These are phyloP conservation scores for Dothistroma septosporum DNA, from an alignment of 2,329 filamentous ascomycete genomes.

Conservation along the genomic window DNA sequence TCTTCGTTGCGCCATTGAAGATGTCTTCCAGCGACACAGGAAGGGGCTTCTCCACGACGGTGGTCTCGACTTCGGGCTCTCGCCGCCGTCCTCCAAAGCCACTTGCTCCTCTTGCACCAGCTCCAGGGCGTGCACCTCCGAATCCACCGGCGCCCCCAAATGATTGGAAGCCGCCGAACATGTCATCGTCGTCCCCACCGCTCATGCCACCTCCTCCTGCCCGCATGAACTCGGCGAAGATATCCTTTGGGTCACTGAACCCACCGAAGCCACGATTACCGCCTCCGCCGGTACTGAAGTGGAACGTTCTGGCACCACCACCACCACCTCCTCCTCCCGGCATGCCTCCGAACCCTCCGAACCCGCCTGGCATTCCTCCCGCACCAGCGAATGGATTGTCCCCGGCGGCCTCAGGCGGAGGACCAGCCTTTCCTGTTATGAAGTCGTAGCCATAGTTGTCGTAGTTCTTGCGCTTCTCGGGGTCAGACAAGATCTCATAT, in stretches of 20 bases:
- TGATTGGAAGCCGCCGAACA: slow-evolving; percentile 49
- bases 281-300: slow-evolving; percentile 58
- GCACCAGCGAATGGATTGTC: slow-evolving; percentile 38
- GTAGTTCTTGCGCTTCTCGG: slow-evolving; percentile 93
- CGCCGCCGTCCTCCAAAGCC: slow-evolving; percentile 35
- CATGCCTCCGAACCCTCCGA: slow-evolving; percentile 45
- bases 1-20: slow-evolving; percentile 83
- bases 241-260: slow-evolving; percentile 77
- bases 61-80: slow-evolving; percentile 72
- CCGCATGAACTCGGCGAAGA: slow-evolving; percentile 81
- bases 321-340: slow-evolving; percentile 40
- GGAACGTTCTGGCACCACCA: slow-evolving; percentile 54
- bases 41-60: slow-evolving; percentile 81
- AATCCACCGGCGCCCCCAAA: slow-evolving; percentile 38
- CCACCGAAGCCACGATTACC: slow-evolving; percentile 62
- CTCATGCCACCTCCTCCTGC: slow-evolving; percentile 49
- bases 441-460: slow-evolving; percentile 94
- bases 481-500: slow-evolving; percentile 96
- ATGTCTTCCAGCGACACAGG: slow-evolving; percentile 82
- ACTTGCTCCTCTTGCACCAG: slow-evolving; percentile 39
- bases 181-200: slow-evolving; percentile 47
- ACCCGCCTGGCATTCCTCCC: slow-evolving; percentile 57
- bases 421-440: slow-evolving; percentile 47
- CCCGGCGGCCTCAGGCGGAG: slow-evolving; percentile 53
- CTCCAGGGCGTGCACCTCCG: slow-evolving; percentile 38